A percentile compares a stretch with the other conserved stretches of the same genome.
These are phyloP conservation scores for Russula olivacea DNA, from an alignment of 768 basidiomycete species.

Conservation along the genomic window DNA sequence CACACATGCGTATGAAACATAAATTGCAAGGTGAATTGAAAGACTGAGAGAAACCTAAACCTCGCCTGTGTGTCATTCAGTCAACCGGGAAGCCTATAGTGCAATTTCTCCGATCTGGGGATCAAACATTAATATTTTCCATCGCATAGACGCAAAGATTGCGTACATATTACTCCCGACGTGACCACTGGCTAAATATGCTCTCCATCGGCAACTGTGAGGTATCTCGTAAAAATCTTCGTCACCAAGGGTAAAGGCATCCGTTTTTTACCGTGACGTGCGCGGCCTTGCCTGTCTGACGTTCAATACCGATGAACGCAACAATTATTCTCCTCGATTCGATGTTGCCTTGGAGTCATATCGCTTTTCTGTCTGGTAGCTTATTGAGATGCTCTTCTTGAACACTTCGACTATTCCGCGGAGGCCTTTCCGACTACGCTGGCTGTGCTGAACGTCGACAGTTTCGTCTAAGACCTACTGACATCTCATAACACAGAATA, in stretches of 20 bases:
- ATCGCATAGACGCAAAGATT: no score
- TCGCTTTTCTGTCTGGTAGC: constrained; percentile 50
- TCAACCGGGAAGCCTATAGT: not conserved
- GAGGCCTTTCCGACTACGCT: constrained; percentile 45
- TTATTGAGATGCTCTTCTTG: constrained; percentile 21
- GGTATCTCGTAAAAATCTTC: constrained; percentile 19
- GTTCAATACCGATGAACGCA: constrained; percentile 44
- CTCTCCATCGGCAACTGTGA: not conserved
- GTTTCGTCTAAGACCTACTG: constrained; percentile 59
- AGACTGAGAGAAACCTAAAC: no score
- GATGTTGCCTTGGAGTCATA: constrained; percentile 53
- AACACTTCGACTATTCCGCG: constrained; percentile 46
- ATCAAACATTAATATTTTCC: no score
- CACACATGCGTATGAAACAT: no score
- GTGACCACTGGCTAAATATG: not conserved
- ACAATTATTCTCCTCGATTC: constrained; percentile 57
- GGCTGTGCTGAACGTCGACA: constrained; percentile 65
- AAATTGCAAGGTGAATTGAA: no score
- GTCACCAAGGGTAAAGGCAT: constrained; percentile 15
- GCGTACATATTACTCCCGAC: no score
- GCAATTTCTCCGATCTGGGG: not conserved
- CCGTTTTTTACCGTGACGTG: no score
- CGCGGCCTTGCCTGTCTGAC: no score
- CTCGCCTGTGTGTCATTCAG: not conserved
- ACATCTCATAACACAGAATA: constrained; percentile 40